A percentile compares a stretch with the other conserved stretches of the same genome.
Conservation (phyloP, 2,329 filamentous ascomycete genomes). For the Dactylellina sp. region DNA sequence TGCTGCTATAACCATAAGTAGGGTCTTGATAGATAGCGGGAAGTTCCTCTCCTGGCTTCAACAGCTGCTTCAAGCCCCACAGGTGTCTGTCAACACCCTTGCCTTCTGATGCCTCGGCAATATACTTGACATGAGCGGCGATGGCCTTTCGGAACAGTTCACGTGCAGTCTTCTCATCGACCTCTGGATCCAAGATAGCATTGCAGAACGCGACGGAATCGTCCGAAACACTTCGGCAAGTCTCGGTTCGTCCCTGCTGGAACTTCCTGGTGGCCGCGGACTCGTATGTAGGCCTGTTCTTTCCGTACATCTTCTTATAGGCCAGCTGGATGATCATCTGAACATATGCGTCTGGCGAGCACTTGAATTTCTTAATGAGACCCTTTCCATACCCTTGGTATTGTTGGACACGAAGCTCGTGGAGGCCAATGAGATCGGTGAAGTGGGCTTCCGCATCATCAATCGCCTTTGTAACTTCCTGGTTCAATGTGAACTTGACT, state of each 20-base stretch:
- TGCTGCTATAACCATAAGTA: slow-evolving; percentile 82
- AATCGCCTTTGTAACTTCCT: slow-evolving; percentile 80
- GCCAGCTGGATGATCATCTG: slow-evolving; percentile 99
- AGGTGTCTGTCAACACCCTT: slow-evolving; percentile 95
- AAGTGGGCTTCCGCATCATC: slow-evolving; percentile 83
- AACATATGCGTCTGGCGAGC: slow-evolving; percentile 95
- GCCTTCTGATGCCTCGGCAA: slow-evolving; percentile 86
- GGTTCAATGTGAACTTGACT: slow-evolving; percentile 81
- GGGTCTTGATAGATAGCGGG: slow-evolving; percentile 89
- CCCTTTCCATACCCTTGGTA: slow-evolving; percentile 99
- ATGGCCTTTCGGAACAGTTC: slow-evolving; percentile 85
- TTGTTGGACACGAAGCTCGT: slow-evolving; percentile 91
- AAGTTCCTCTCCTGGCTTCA: slow-evolving; percentile 81
- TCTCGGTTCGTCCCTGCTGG: slow-evolving; percentile 96
- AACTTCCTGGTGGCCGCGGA: slow-evolving; percentile 94
- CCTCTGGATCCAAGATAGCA: slow-evolving; percentile 78
- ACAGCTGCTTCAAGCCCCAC: slow-evolving; percentile 93
- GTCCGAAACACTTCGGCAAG: slow-evolving; percentile 90
- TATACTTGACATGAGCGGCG: slow-evolving; percentile 87
- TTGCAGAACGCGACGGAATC: slow-evolving; percentile 91
- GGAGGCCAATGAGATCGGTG: slow-evolving; percentile 80
- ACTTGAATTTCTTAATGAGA: slow-evolving; percentile 99
- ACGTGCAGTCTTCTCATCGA: slow-evolving; percentile 74
- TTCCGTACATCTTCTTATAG: slow-evolving; percentile 99
- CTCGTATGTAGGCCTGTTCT: slow-evolving; percentile 97